Conservation (phyloP, 176 grass and related monocot species). For the Thalia dealbata region DNA sequence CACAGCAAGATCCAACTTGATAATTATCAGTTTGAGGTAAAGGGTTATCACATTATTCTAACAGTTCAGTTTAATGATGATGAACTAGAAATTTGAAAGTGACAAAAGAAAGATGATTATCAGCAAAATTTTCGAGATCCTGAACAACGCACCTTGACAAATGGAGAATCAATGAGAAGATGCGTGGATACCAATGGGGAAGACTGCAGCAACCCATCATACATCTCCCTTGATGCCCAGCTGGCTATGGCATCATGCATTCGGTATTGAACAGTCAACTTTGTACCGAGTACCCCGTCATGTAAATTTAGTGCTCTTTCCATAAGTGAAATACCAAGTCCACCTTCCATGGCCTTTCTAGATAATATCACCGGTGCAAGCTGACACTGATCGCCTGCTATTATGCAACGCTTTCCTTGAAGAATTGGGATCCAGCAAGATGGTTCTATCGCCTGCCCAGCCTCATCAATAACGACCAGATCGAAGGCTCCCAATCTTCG, state of each 20-base stretch:
- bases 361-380: conserved; percentile 78
- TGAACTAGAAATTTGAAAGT: background rate
- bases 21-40: background rate
- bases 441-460: conserved; percentile 78
- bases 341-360: conserved; percentile 70
- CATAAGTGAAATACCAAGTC: conserved; percentile 88
- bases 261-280: conserved; percentile 58
- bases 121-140: background rate
- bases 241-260: conserved; percentile 94
- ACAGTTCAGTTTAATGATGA: background rate
- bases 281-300: conserved; percentile 56
- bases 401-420: conserved; percentile 80
- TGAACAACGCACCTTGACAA: conserved; percentile 55
- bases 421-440: conserved; percentile 92
- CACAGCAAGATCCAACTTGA: background rate
- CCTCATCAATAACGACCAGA: conserved; percentile 90
- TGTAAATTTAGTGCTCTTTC: conserved; percentile 73
- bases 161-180: conserved; percentile 85
- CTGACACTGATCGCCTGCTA: conserved; percentile 78
- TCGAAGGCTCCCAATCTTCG: conserved; percentile 60
- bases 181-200: conserved; percentile 62
- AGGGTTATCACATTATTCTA: background rate
- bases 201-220: conserved; percentile 53
- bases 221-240: conserved; percentile 99
- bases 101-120: background rate